Evolutionary conservation across 2,329 filamentous ascomycete species (phyloP), one percentile per base, ranked within the genome.

Genomic region (Venturia carpophila): DNA sequence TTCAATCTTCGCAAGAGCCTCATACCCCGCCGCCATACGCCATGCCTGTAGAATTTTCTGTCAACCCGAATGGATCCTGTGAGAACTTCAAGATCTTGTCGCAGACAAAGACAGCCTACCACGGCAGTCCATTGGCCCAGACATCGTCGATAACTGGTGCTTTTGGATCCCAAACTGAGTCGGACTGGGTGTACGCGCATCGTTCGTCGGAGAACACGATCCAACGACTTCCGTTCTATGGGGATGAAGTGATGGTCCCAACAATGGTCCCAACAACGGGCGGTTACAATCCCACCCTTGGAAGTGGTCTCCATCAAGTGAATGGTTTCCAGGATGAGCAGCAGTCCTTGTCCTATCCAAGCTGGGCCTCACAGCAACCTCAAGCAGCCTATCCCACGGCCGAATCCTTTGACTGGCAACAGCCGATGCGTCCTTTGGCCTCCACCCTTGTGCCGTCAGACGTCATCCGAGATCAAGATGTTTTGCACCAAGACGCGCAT

Each of bases 291-390:
- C 42, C 60, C 5, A 45, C 60, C 15, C 21, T 61, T 19, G 60
- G 60, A 45, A 39, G 19, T 9, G 21, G 39, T 13, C n/a, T 61
- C 5, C n/a, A 61, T 34, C 60, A 43, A n/a, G 34, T 39, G 10
- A 27, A 37, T 17, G 27, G 17, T 24, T 41, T 61, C 21, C 37
- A 42, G 11, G 13, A 4, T 13, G 42, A 27, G 3, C 60, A 45
- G 13, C 24, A 30, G n/a, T 3, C 5, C 27, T 10, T 61, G 10
- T 27, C 60, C 4, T 45, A 42, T 27, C 39, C 60, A 42, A 45
- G 21, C 37, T 61, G 60, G 60, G 27, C 27, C 60, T 45, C 60
- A 9, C 37, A 61, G 17, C 60, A 61, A 43, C 42, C 42, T 61
- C 5, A 19, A 61, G 60, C 17, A 1, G 6, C 19, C 3, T 45